Evolutionary conservation across 306 rosid species (phyloP).

Genomic region (Pterocarpus macrocarpus): DNA sequence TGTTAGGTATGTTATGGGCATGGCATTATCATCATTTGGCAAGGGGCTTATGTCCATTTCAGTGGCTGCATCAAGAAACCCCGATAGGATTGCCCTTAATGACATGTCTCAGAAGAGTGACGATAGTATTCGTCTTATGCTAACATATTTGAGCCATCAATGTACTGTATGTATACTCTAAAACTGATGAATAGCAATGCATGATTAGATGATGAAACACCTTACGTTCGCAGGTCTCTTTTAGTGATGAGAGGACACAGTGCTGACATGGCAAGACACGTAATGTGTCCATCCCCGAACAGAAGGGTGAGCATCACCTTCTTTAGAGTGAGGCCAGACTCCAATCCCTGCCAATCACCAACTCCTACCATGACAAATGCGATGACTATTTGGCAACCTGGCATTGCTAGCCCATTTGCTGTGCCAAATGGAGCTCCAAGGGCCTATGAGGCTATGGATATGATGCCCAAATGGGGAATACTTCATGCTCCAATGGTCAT

Average conservation of each 20-base stretch:
- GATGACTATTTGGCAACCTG: slow-evolving; percentile 72
- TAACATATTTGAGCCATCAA: not conserved
- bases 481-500: slow-evolving; percentile 73
- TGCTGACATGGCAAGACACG: slow-evolving; percentile 81
- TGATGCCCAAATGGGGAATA: slow-evolving; percentile 77
- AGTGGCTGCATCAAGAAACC: slow-evolving; percentile 16
- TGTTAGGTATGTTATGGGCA: not conserved
- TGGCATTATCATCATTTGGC: not conserved
- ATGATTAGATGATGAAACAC: slow-evolving; percentile 31
- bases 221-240: slow-evolving; percentile 71
- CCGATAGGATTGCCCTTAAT: not conserved
- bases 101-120: not conserved
- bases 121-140: not conserved
- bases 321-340: slow-evolving; percentile 66
- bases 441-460: slow-evolving; percentile 66
- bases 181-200: not conserved
- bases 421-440: slow-evolving; percentile 61
- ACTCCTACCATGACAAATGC: slow-evolving; percentile 56
- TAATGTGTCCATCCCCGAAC: slow-evolving; percentile 77
- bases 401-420: slow-evolving; percentile 53
- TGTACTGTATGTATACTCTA: not conserved
- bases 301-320: slow-evolving; percentile 76
- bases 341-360: slow-evolving; percentile 67
- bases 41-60: slow-evolving; percentile 1
- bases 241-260: slow-evolving; percentile 92